phyloP scores from a whole-genome alignment of 2,329 filamentous ascomycete species.

The Ramichloridium luteum region DNA sequence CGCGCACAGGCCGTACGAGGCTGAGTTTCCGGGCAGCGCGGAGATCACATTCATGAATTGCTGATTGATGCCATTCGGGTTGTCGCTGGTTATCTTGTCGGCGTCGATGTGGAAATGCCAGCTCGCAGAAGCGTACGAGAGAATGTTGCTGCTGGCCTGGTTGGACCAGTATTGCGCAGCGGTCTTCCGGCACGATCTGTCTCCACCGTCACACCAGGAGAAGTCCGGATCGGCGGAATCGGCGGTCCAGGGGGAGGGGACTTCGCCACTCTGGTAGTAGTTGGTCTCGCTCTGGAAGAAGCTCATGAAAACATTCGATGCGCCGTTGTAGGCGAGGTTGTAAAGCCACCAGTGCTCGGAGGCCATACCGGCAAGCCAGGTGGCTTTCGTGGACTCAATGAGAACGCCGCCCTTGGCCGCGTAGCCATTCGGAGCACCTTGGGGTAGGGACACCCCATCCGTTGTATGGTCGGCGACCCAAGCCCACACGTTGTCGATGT shows the following conservation, averaged over 20 bases:
- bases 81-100: too few species aligned
- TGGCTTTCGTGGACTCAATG: neutral
- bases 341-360: neutral
- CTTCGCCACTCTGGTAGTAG: neutral
- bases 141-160: conserved; percentile 17
- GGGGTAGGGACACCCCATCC: conserved; percentile 29
- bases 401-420: conserved; percentile 1
- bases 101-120: conserved; percentile 25
- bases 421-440: neutral
- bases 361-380: neutral
- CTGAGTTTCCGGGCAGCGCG: conserved; percentile 1
- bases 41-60: conserved; percentile 8
- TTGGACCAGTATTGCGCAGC: neutral
- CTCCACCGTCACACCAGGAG: neutral
- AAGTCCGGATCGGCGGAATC: conserved; percentile 20
- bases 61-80: conserved; percentile 5
- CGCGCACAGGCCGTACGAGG: conserved; percentile 6
- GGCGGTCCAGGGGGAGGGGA: conserved; percentile 20
- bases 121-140: conserved; percentile 26
- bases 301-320: neutral
- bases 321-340: neutral
- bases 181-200: neutral
- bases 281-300: neutral
- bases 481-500: conserved; percentile 43
- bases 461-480: conserved; percentile 43